Evolutionary conservation across 2,329 filamentous ascomycete species (phyloP), one percentile per base, ranked within the genome.

Genomic region (Penicillium sp.): DNA sequence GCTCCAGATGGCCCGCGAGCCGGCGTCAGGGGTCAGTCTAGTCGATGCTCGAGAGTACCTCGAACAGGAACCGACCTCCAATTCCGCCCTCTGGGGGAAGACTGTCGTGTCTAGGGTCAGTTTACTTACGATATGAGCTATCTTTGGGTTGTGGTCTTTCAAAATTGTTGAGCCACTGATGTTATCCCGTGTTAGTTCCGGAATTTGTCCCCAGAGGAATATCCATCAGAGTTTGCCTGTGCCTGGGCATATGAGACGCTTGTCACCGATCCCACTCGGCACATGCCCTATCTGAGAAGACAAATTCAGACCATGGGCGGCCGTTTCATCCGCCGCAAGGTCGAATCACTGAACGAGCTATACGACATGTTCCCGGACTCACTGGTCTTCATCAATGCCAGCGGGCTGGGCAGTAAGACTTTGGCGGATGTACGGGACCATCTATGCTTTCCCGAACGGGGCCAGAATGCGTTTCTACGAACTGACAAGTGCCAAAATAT

Each of bases 331-430:
- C 75, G 75, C 1, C 73, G 70, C 51, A 70, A 68, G 22, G 74
- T 78, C 12, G 63, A 68, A 13, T 75, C 76, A 9, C 66, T 78
- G 2, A 66, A 70, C 19, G 71, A 78, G 35, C 45, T 78, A 8
- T 78, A 76, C 54, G 59, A 45, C 2, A 71, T 76, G 66, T 79
- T 76, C 50, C 76, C 76, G 0, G 71, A 74, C 17, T 77, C 76
- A 2, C 67, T 61, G 0, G 59, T 78, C 4, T 78, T 78, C 53
- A 75, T 79, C 68, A 79, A 79, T 51, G 76, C 76, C 28, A 78
- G 76, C 49, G 76, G 76, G 1, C 60, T 75, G 10, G 76, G 76
- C 1, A 79, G 76, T 54, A 73, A 73, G 44, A 66, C 63, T 0
- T 64, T 79, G 49, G 68, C 57, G 1, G 76, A 79, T 53, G 76